Evolutionary conservation across 306 rosid genomes (phyloP), one percentile per base, ranked within the genome.

Genomic region (Pterocarpus macrocarpus): DNA sequence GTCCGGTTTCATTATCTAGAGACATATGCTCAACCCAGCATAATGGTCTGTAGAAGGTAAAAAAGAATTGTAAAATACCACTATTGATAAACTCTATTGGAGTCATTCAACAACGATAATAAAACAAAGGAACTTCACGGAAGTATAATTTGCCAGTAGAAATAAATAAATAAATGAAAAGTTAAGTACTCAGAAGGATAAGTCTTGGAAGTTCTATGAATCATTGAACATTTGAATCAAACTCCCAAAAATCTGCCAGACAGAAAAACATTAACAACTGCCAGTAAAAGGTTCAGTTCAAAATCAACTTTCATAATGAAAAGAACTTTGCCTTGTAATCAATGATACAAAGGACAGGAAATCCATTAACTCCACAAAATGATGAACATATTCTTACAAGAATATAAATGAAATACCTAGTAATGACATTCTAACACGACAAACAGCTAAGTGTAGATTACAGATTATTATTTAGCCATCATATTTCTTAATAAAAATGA

Each of bases 21-120:
- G 97, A 92, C 97, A 92, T 87, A 84, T 92, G 97, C 76, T 92
- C 97, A 64, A 78, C 90, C 97, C 97, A 92, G 87, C 95, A 92
- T 68, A 90, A 82, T 8, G 95, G 97, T 81, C 97, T 90, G 92
- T 64, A 59, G 41, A 80, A 75, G 80, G 59, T 45, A 58, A 71
- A 41, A 76, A 81, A 61, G 62, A 71, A 53, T 28, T 45, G 49
- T 59, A 81, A 74, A 39, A 62, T 39, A 32, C 67, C 64, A 59
- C 8, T 14, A 36, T 49, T 58, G 15, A 81, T 56, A 69, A 83
- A 71, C 77, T 62, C 43, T 49, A 69, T 6, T 1, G 1, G 38
- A 63, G 53, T 68, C 49, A 50, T 28, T 34, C 14, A 32, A 71
- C 11, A 30, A 66, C 70, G 16, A 35, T 15, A 12, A 67, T 28